Conservation (phyloP, 257 asterid species). For the Asclepias syriaca region DNA sequence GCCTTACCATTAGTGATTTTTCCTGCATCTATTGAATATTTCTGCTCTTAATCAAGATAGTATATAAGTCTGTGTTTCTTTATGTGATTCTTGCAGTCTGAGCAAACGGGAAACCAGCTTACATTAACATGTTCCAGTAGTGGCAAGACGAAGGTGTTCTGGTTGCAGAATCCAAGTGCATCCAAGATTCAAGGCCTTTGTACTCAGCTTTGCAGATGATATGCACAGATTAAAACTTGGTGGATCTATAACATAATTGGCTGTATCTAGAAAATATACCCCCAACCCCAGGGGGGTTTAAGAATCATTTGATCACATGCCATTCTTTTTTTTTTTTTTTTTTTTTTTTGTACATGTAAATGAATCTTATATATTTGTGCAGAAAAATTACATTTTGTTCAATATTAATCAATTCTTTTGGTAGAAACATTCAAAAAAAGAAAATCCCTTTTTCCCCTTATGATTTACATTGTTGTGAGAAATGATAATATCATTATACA, state of each 20-base stretch:
- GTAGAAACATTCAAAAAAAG: not conserved
- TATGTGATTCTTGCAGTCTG: constrained; percentile 49
- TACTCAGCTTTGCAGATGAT: constrained; percentile 64
- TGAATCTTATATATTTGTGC: not conserved
- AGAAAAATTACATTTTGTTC: not conserved
- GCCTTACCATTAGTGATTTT: not conserved
- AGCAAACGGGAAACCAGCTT: constrained; percentile 57
- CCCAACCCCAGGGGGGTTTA: not conserved
- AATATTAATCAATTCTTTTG: not conserved
- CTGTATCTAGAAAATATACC: not conserved
- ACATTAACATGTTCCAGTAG: constrained; percentile 63
- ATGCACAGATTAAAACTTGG: not conserved
- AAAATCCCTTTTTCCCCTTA: not conserved
- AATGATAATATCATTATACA: not conserved
- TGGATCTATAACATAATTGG: not conserved
- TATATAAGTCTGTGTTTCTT: not conserved
- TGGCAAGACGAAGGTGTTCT: constrained; percentile 44
- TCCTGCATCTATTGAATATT: not conserved
- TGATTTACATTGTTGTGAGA: not conserved
- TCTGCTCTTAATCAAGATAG: not conserved
- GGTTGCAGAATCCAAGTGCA: constrained; percentile 39
- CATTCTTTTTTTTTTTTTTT: not conserved
- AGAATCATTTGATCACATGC: constrained; percentile 2
- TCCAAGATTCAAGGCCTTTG: constrained; percentile 75
- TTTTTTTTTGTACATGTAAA: not conserved